Percentiles rank a stretch among this genome's conserved stretches.
phyloP scores from a whole-genome alignment of 768 basidiomycete species.

The Kwoniella newhampshirensis region DNA sequence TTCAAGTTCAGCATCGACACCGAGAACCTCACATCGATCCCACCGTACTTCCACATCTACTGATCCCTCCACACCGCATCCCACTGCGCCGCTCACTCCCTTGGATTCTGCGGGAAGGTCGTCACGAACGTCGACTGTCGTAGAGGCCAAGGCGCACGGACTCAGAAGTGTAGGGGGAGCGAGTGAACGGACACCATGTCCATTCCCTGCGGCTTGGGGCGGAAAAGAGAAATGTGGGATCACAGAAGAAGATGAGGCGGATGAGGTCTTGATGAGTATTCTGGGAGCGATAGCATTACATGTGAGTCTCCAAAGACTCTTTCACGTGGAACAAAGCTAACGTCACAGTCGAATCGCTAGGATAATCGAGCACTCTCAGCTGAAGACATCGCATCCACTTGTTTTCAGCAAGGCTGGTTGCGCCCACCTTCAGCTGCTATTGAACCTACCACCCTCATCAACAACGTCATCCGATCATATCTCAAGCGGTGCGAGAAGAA shows the following conservation, averaged over 20 bases:
- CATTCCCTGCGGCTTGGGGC: slow-evolving; percentile 39
- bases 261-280: slow-evolving; percentile 45
- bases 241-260: slow-evolving; percentile 41
- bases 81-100: slow-evolving; percentile 14
- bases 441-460: slow-evolving; percentile 38
- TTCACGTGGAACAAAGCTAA: background rate
- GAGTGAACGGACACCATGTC: slow-evolving; percentile 38
- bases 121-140: slow-evolving; percentile 5
- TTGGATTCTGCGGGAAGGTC: slow-evolving; percentile 2
- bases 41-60: slow-evolving; percentile 15
- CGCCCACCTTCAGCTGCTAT: slow-evolving; percentile 47
- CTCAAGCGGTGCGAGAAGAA: slow-evolving; percentile 36
- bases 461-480: slow-evolving; percentile 40
- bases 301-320: slow-evolving; percentile 25
- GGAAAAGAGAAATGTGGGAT: slow-evolving; percentile 43
- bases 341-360: too few relatives aligned
- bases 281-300: slow-evolving; percentile 32
- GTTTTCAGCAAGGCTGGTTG: slow-evolving; percentile 40
- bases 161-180: slow-evolving; percentile 34
- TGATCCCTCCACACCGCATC: slow-evolving; percentile 19
- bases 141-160: slow-evolving; percentile 39
- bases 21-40: slow-evolving; percentile 13
- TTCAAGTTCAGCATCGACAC: slow-evolving; percentile 4
- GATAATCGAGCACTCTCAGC: slow-evolving; percentile 44
- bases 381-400: slow-evolving; percentile 40